A percentile compares a stretch with the other conserved stretches of the same genome.
Evolutionary conservation across 805 yeast species (phyloP).

Genomic region (Wickerhamiella bombiphila): DNA sequence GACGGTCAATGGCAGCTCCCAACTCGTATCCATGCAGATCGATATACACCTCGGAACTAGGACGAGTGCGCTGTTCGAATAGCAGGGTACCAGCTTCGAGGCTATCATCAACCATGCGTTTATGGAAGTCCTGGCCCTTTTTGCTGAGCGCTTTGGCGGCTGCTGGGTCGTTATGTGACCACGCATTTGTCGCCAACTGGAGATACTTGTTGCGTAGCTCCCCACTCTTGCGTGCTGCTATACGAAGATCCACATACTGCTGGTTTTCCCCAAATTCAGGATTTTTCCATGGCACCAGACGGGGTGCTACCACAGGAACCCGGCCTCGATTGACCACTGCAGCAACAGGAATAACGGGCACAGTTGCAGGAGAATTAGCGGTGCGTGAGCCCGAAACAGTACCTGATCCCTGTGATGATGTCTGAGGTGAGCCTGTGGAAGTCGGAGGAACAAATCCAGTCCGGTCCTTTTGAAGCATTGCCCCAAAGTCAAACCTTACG

Average conservation of each 20-base stretch:
- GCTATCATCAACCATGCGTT: slow-evolving; percentile 18
- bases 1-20: slow-evolving; percentile 22
- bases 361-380: not conserved
- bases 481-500: not conserved
- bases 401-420: not conserved
- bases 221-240: slow-evolving; percentile 17
- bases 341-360: not conserved
- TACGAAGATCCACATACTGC: slow-evolving; percentile 19
- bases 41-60: slow-evolving; percentile 19
- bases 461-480: not conserved
- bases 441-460: not conserved
- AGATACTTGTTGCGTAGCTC: slow-evolving; percentile 24
- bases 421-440: not conserved
- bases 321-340: slow-evolving; percentile 2
- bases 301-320: slow-evolving; percentile 7
- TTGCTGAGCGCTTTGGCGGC: slow-evolving; percentile 20
- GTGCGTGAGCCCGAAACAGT: not conserved
- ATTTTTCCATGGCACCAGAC: slow-evolving; percentile 21
- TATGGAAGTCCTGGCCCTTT: slow-evolving; percentile 23
- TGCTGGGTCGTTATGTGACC: slow-evolving; percentile 22
- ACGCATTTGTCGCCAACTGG: slow-evolving; percentile 23
- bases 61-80: slow-evolving; percentile 15
- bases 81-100: slow-evolving; percentile 19
- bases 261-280: slow-evolving; percentile 16
- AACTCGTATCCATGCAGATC: slow-evolving; percentile 26